A percentile compares a stretch with the other conserved stretches of the same genome.
Conservation (phyloP, 805 yeast species). For the Yarrowia sp. region DNA sequence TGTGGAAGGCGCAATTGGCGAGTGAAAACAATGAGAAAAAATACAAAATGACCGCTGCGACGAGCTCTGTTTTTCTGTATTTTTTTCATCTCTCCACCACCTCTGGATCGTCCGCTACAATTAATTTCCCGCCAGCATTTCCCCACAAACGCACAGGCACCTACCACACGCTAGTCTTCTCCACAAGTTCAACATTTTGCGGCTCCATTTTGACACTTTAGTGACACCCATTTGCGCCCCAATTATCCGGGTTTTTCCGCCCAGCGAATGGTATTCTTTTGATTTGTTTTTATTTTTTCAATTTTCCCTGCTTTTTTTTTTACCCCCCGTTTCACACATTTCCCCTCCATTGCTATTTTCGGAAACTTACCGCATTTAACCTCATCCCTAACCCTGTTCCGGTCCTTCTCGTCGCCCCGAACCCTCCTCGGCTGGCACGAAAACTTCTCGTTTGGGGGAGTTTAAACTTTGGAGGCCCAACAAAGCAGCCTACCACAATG, state of each 20-base stretch:
- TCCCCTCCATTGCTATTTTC: constrained; percentile 2
- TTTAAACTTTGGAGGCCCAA: background rate
- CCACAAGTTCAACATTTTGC: background rate
- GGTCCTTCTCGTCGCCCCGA: background rate
- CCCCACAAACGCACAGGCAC: background rate
- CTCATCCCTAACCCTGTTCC: background rate
- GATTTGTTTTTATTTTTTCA: background rate
- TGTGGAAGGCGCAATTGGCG: background rate
- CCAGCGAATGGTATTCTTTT: background rate
- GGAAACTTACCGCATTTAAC: background rate
- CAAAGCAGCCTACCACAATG: background rate
- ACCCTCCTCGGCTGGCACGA: background rate
- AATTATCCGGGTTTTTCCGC: background rate
- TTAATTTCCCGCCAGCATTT: no score
- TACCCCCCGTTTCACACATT: background rate
- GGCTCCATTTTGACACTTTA: no score
- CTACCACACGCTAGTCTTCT: background rate
- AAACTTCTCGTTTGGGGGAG: background rate
- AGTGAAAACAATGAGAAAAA: background rate
- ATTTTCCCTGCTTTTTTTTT: background rate
- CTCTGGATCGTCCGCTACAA: no score
- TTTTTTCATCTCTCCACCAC: no score
- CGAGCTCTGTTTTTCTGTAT: no score
- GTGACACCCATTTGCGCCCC: background rate
- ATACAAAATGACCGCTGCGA: background rate